These are phyloP conservation scores for Moricandia moricandioides DNA, from an alignment of 345 rosid genomes.

Conservation along the genomic window DNA sequence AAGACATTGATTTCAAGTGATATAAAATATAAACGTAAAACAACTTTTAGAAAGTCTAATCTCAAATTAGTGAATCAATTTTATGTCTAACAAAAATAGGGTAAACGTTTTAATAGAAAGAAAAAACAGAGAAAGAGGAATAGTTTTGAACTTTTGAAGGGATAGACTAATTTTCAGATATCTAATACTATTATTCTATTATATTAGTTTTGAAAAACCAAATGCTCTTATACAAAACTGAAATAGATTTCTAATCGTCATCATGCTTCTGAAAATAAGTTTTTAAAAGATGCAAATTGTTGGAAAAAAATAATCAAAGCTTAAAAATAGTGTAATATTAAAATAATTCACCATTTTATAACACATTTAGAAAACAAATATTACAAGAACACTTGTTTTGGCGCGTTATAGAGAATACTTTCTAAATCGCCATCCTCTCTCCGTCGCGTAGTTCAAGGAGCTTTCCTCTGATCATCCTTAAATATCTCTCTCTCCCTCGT, in stretches of 20 bases:
- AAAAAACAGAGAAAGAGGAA: background rate
- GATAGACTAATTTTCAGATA: background rate
- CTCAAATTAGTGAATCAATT: background rate
- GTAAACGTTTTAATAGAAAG: background rate
- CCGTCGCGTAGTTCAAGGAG: conserved; percentile 30
- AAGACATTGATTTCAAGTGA: background rate
- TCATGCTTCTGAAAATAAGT: background rate
- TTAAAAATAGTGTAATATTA: background rate
- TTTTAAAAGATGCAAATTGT: background rate
- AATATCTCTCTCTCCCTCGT: background rate
- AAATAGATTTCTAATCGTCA: background rate
- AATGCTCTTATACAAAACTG: background rate
- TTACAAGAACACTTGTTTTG: background rate
- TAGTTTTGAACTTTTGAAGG: background rate
- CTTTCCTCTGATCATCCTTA: conserved; percentile 21
- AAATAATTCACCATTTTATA: background rate
- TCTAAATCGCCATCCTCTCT: background rate
- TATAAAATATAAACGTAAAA: background rate
- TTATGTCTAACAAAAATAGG: background rate
- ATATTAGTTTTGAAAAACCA: background rate
- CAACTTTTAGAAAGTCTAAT: background rate
- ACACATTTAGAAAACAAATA: background rate
- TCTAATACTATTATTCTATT: background rate
- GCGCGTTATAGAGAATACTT: background rate
- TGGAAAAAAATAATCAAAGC: background rate